Conservation (phyloP, 768 basidiomycete genomes). For the Boletus fagicola region DNA sequence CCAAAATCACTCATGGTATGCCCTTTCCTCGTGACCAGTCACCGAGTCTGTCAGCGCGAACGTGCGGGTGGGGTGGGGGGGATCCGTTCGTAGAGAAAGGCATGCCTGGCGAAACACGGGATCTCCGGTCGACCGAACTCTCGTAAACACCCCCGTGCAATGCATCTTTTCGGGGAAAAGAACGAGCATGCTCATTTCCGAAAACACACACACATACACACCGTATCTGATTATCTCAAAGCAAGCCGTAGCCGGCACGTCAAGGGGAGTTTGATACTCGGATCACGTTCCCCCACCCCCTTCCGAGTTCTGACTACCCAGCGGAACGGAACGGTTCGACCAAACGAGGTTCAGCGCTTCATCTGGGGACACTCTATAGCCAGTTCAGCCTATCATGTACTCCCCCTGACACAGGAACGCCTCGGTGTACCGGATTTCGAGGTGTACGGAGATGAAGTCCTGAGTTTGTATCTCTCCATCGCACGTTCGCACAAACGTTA, state of each 20-base stretch:
- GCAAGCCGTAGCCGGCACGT: slow-evolving; percentile 10
- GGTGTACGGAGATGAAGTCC: slow-evolving; percentile 28
- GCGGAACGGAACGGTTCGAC: slow-evolving; percentile 11
- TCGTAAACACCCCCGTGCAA: slow-evolving; percentile 13
- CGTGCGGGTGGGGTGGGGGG: neutral
- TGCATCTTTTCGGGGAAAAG: slow-evolving; percentile 4
- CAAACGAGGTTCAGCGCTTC: slow-evolving; percentile 6
- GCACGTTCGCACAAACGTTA: slow-evolving; percentile 26
- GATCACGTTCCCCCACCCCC: slow-evolving; percentile 5
- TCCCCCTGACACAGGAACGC: slow-evolving; percentile 26
- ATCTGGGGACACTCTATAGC: slow-evolving; percentile 24
- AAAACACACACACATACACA: slow-evolving; percentile 4
- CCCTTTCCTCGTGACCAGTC: neutral
- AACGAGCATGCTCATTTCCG: slow-evolving; percentile 19
- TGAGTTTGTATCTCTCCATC: slow-evolving; percentile 20
- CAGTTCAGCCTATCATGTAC: slow-evolving; percentile 18
- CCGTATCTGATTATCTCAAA: slow-evolving; percentile 13
- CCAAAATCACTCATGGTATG: neutral
- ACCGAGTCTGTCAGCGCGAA: neutral
- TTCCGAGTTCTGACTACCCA: slow-evolving; percentile 2
- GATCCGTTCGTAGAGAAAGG: slow-evolving; percentile 6
- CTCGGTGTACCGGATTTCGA: slow-evolving; percentile 29
- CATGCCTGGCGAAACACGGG: slow-evolving; percentile 3
- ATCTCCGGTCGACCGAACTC: slow-evolving; percentile 7
- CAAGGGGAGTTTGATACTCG: slow-evolving; percentile 10